Conservation (phyloP, 257 asterid species). For the Datura wrightii region DNA sequence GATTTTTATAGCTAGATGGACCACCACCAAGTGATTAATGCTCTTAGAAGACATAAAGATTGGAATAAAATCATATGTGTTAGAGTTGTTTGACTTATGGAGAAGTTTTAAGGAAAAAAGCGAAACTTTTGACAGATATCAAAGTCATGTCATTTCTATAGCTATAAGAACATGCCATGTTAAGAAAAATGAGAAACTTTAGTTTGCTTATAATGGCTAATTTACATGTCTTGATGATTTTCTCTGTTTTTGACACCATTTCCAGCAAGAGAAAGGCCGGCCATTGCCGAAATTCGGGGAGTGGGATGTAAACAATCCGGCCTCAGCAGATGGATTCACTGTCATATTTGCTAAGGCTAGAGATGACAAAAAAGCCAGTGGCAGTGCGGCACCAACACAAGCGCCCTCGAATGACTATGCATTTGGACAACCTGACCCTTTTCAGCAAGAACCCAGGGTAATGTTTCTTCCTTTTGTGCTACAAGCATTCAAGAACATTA, state of each 20-base stretch:
- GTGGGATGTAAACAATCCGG: slow-evolving; percentile 58
- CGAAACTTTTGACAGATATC: background rate
- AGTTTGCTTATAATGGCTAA: background rate
- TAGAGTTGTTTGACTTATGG: background rate
- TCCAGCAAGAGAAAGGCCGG: slow-evolving; percentile 46
- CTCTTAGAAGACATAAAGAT: background rate
- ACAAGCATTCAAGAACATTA: background rate
- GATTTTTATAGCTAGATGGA: background rate
- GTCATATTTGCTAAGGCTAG: slow-evolving; percentile 61
- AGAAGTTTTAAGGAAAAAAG: background rate
- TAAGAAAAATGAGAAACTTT: background rate
- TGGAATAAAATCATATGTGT: background rate
- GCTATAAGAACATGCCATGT: background rate
- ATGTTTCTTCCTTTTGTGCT: background rate
- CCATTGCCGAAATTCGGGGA: slow-evolving; percentile 61
- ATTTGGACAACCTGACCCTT: background rate
- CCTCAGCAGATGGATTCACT: slow-evolving; percentile 59
- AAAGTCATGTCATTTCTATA: background rate
- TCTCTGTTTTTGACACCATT: background rate
- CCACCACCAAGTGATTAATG: background rate
- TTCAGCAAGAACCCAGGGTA: slow-evolving; percentile 34
- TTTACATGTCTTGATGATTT: background rate
- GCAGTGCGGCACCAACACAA: slow-evolving; percentile 29
- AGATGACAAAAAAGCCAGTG: slow-evolving; percentile 53
- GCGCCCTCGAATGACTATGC: slow-evolving; percentile 19